Base-by-base conservation (phyloP, 805 yeast species). In the Kodamaea hsintzibuensis region DNA sequence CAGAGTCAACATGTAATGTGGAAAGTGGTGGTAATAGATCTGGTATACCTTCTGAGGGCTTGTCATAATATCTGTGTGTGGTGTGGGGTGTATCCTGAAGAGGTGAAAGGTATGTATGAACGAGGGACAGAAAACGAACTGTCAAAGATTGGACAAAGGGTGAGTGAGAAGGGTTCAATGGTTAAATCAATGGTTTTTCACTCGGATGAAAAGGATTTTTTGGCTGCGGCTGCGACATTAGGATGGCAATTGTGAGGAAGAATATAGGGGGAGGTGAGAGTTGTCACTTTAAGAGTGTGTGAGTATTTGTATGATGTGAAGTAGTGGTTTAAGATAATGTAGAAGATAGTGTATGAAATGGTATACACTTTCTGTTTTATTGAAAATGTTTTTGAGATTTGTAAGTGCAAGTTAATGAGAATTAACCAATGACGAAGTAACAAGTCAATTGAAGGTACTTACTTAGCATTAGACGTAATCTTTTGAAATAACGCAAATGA, bases 1-100 rank as follows among this genome's bases (percentile, higher is more conserved):
- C 46, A 63, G 67, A 19, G 84, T 80, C 69, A 80, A 70, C 83
- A 80, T 80, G 64, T 67, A 73, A 57, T 72, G 73, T 12, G 84
- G 84, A 55, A 80, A 72, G 57, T 72, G 72, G 65, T 71, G 71
- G 65, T 73, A 79, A 65, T 78, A 77, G 42, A 64, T 37, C 56
- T 56, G 48, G 56, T 56, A 58, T 12, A 54, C 12, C 45, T 43
- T 57, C 17, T 50, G 46, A 19, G 53, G 39, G 7, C 53, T 18
- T 18, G 42, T 6, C 52, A 53, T 53, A 19, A 14, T 14, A 18
- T 37, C 42, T 38, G 19, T 16, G 42, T 16, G 42, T 7, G 8
- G 17, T 14, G 42, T 38, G 19, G n/a, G n/a, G n/a, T 38, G 19
- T 38, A 30, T 30, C 35, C 35, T 30, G 35, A 30, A 22, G 35